A percentile compares a stretch with the other conserved stretches of the same genome.
Conservation (phyloP, 768 basidiomycete species). For the Russula emetica region DNA sequence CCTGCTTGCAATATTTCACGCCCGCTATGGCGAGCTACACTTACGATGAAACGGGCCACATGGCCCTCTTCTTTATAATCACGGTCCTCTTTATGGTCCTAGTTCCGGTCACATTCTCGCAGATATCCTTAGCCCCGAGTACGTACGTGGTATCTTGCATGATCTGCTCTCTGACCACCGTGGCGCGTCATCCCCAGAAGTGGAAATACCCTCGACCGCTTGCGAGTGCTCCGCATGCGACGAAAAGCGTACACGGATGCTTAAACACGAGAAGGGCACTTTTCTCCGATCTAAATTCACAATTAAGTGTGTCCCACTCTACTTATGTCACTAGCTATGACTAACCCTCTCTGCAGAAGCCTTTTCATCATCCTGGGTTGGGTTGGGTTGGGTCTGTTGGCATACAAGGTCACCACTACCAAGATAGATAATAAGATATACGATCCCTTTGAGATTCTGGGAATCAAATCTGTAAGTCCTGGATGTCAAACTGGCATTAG, state of each 20-base stretch:
- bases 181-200: constrained; percentile 1
- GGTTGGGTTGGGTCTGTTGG: constrained; percentile 62
- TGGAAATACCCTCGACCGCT: constrained; percentile 15
- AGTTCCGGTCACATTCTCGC: constrained; percentile 62
- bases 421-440: constrained; percentile 69
- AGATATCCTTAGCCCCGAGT: constrained; percentile 12
- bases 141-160: background rate
- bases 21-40: constrained; percentile 69
- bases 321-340: background rate
- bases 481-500: background rate
- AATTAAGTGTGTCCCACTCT: constrained; percentile 21
- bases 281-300: constrained; percentile 10
- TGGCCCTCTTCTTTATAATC: constrained; percentile 88
- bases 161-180: background rate
- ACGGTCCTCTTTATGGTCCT: constrained; percentile 84
- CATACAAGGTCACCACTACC: constrained; percentile 57
- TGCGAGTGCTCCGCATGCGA: constrained; percentile 26
- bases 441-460: constrained; percentile 92
- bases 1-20: constrained; percentile 7
- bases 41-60: constrained; percentile 81
- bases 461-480: constrained; percentile 59
- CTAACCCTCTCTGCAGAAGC: constrained; percentile 40
- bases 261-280: constrained; percentile 27
- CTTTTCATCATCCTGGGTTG: constrained; percentile 66
- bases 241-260: constrained; percentile 36